Evolutionary conservation across 179 eudicot species (phyloP).

Genomic region (Beta macrorhiza): DNA sequence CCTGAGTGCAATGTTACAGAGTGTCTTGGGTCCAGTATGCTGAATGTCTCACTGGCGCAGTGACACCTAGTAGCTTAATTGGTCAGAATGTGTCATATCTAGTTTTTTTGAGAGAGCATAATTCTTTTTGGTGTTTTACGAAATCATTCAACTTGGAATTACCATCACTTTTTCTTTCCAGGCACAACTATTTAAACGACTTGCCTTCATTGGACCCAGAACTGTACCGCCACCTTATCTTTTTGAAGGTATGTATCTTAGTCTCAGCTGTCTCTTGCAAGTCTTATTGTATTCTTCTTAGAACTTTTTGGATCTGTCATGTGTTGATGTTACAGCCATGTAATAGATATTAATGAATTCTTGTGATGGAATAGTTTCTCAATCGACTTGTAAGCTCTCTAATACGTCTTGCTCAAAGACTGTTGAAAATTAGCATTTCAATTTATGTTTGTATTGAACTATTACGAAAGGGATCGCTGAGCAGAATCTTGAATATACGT

Average conservation of each 20-base stretch:
- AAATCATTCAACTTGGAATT: not conserved
- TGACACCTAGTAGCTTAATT: not conserved
- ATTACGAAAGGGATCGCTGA: not conserved
- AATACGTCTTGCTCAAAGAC: not conserved
- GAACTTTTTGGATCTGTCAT: not conserved
- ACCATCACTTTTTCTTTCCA: constrained; percentile 23
- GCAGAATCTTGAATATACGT: not conserved
- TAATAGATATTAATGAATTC: not conserved
- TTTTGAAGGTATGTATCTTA: constrained; percentile 63
- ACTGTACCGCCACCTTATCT: constrained; percentile 90
- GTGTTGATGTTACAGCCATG: not conserved
- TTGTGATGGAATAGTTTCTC: constrained; percentile 9
- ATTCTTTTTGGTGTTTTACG: not conserved
- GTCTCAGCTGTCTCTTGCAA: constrained; percentile 9
- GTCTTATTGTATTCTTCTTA: not conserved
- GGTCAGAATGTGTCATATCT: not conserved
- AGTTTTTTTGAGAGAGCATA: not conserved
- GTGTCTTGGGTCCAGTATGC: not conserved
- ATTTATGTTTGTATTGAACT: not conserved
- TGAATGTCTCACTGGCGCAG: not conserved
- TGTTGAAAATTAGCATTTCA: not conserved
- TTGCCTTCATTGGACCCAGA: constrained; percentile 97
- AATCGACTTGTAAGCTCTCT: not conserved
- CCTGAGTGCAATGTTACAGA: not conserved
- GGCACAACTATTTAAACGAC: constrained; percentile 93